phyloP scores from a whole-genome alignment of 805 yeast genomes.

The Starmerella etchellsii region DNA sequence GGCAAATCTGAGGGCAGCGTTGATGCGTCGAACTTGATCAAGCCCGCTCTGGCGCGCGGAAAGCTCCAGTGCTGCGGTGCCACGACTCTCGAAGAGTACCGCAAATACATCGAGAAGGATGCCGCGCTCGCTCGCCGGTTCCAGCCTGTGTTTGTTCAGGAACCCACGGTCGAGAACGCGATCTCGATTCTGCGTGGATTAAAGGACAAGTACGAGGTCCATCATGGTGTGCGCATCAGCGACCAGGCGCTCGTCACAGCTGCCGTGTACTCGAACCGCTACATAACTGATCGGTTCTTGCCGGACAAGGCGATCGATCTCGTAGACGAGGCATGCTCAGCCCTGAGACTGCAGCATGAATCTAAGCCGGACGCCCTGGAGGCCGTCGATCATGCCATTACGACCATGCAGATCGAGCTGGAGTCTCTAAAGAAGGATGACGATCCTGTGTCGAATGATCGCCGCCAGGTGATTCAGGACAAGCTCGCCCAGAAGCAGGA shows the following conservation, averaged over 20 bases:
- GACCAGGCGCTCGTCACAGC: slow-evolving; percentile 92
- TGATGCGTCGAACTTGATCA: slow-evolving; percentile 85
- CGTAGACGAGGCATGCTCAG: slow-evolving; percentile 96
- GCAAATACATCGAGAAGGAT: slow-evolving; percentile 88
- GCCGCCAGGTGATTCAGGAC: slow-evolving; percentile 59
- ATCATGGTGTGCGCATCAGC: slow-evolving; percentile 89
- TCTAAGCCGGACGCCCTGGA: slow-evolving; percentile 93
- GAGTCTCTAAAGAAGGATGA: slow-evolving; percentile 90
- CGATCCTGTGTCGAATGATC: slow-evolving; percentile 67
- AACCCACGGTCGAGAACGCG: slow-evolving; percentile 83
- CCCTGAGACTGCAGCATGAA: slow-evolving; percentile 85
- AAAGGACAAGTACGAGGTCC: slow-evolving; percentile 90
- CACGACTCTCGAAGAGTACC: slow-evolving; percentile 84
- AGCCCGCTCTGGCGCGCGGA: slow-evolving; percentile 91
- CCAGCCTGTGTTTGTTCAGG: slow-evolving; percentile 73
- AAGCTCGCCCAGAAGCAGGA: slow-evolving; percentile 49
- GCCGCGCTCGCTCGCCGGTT: slow-evolving; percentile 91
- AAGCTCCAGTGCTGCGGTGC: slow-evolving; percentile 90
- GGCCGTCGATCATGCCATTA: slow-evolving; percentile 71
- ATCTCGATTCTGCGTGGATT: slow-evolving; percentile 85
- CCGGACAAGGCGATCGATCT: slow-evolving; percentile 97
- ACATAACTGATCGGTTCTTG: slow-evolving; percentile 76
- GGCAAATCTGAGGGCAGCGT: slow-evolving; percentile 95
- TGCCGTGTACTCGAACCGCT: slow-evolving; percentile 77
- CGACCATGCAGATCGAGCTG: slow-evolving; percentile 89